These are phyloP conservation scores for Leucosporidium yakuticum DNA, from an alignment of 768 basidiomycete species.

Conservation along the genomic window DNA sequence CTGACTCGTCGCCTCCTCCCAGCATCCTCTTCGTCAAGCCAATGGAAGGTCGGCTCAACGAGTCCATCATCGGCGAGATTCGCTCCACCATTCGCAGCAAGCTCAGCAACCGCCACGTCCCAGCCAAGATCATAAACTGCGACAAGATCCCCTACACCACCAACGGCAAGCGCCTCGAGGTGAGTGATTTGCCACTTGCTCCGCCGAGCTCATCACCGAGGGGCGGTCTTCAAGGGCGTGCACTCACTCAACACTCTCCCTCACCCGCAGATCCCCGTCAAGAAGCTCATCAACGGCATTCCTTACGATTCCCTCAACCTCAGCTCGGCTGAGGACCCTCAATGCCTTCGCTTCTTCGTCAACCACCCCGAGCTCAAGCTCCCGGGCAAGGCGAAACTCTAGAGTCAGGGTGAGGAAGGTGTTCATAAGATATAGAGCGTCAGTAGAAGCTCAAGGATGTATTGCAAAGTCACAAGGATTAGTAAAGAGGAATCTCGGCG, in stretches of 20 bases:
- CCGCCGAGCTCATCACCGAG: not conserved
- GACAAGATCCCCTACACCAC: conserved; percentile 30
- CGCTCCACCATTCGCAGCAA: conserved; percentile 22
- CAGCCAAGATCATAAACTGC: conserved; percentile 30
- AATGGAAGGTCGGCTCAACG: conserved; percentile 14
- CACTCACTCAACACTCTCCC: not conserved
- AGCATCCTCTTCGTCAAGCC: conserved; percentile 39
- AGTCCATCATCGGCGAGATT: conserved; percentile 26
- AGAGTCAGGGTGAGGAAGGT: not conserved
- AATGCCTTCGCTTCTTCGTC: conserved; percentile 34
- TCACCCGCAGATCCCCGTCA: conserved; percentile 21
- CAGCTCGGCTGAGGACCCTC: conserved; percentile 18
- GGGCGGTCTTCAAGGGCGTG: no score
- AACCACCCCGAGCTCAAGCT: conserved; percentile 34
- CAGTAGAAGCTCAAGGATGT: no score
- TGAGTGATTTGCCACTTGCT: not conserved
- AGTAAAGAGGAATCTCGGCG: no score
- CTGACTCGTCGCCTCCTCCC: not conserved
- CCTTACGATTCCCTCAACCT: conserved; percentile 30
- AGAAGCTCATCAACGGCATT: conserved; percentile 38
- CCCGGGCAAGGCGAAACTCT: conserved; percentile 20
- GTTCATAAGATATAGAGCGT: no score
- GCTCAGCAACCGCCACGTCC: conserved; percentile 36
- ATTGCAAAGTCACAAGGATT: no score
- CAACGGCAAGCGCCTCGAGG: conserved; percentile 37